Conservation (phyloP, 192 early-diverging fungal species). For the Coemansia asiatica region DNA sequence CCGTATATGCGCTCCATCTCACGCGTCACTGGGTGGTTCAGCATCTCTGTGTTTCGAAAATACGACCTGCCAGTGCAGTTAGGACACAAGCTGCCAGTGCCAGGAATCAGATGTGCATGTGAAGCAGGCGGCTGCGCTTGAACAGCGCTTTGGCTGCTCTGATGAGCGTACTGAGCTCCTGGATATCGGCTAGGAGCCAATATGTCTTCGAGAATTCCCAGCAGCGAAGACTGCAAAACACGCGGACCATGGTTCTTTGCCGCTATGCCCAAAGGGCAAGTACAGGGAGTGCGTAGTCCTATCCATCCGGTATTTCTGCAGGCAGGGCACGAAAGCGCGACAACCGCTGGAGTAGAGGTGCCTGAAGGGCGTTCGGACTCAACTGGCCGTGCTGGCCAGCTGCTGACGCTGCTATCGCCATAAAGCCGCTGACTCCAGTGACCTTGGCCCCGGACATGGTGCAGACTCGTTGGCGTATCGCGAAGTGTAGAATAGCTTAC, state of each 20-base stretch:
- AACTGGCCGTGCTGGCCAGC: conserved; percentile 9
- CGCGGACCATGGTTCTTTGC: conserved; percentile 14
- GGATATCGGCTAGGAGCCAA: conserved; percentile 15
- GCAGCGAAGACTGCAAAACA: conserved; percentile 21
- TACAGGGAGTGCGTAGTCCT: conserved; percentile 19
- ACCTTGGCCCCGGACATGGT: conserved; percentile 6
- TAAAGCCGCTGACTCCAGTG: conserved; percentile 11
- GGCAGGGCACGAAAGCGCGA: conserved; percentile 11
- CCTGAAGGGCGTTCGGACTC: neutral
- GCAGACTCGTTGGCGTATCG: conserved; percentile 15
- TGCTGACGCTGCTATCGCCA: conserved; percentile 15
- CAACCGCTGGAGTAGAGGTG: neutral
- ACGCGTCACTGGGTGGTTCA: neutral
- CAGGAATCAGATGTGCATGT: conserved; percentile 21
- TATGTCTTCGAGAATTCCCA: conserved; percentile 34
- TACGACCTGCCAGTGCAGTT: conserved; percentile 41
- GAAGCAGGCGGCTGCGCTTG: neutral
- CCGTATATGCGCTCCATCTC: conserved; percentile 27
- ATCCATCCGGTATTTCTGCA: conserved; percentile 40
- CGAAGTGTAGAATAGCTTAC: conserved; percentile 26
- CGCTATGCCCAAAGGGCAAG: conserved; percentile 22
- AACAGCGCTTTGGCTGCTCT: neutral
- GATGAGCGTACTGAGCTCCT: neutral
- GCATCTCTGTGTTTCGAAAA: conserved; percentile 26
- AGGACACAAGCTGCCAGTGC: conserved; percentile 30